These are phyloP conservation scores for Quercus phellos DNA, from an alignment of 331 rosid genomes.

Conservation along the genomic window DNA sequence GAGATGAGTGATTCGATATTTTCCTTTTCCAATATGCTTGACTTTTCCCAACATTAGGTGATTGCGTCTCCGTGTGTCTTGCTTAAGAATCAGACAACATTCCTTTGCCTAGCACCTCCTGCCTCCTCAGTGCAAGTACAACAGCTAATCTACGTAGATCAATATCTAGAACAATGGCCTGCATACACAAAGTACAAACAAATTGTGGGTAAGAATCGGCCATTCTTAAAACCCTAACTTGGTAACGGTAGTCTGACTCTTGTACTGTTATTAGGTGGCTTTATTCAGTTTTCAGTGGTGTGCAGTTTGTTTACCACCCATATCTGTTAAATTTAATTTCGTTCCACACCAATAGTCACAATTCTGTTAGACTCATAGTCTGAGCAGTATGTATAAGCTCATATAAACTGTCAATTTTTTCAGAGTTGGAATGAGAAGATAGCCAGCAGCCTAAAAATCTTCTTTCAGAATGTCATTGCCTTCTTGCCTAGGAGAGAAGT, in stretches of 20 bases:
- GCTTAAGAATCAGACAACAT: neutral
- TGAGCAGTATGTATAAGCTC: neutral
- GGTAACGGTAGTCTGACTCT: neutral
- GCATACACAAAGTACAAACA: neutral
- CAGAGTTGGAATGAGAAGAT: neutral
- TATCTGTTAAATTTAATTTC: neutral
- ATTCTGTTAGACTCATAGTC: neutral
- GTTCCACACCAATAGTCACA: neutral
- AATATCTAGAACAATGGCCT: neutral
- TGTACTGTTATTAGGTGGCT: neutral
- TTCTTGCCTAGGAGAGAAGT: neutral
- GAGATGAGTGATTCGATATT: neutral
- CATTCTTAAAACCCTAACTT: neutral
- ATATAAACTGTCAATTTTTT: neutral
- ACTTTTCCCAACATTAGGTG: neutral
- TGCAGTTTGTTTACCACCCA: neutral
- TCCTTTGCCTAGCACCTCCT: constrained; percentile 6
- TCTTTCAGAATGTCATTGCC: neutral
- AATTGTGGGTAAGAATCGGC: neutral
- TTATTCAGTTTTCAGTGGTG: neutral
- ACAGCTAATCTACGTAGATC: constrained; percentile 11
- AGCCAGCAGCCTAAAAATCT: neutral
- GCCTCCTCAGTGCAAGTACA: constrained; percentile 32
- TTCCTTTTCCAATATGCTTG: neutral
- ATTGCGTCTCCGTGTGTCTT: neutral